Conservation (phyloP, 306 rosid genomes). For the Leucaena leucocephala region DNA sequence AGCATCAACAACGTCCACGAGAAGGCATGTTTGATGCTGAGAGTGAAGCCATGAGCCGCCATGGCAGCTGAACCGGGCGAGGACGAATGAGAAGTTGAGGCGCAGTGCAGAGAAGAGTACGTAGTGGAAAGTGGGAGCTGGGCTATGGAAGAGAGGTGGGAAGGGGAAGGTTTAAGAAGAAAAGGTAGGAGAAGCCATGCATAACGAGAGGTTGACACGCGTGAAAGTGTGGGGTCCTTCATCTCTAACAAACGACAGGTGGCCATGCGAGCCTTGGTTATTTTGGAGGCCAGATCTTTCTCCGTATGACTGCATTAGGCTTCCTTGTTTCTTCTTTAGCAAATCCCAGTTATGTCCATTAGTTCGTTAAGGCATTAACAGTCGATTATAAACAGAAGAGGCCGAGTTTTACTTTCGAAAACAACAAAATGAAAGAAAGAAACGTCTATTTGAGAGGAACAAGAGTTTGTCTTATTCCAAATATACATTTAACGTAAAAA, state of each 20-base stretch:
- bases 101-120: background rate
- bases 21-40: background rate
- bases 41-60: constrained; percentile 5
- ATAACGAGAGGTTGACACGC: constrained; percentile 1
- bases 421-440: too few relatives aligned
- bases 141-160: background rate
- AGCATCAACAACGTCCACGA: background rate
- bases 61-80: constrained; percentile 2
- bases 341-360: too few relatives aligned
- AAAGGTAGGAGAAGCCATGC: constrained; percentile 2
- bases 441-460: too few relatives aligned
- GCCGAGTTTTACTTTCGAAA: too few relatives aligned
- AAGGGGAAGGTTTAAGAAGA: constrained; percentile 2
- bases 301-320: too few relatives aligned
- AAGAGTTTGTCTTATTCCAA: too few relatives aligned
- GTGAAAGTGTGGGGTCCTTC: constrained; percentile 2
- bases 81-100: background rate
- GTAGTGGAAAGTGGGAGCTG: background rate
- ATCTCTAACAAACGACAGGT: background rate
- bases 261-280: background rate
- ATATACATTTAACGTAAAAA: too few relatives aligned
- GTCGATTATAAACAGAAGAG: too few relatives aligned
- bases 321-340: background rate
- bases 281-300: too few relatives aligned
- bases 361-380: too few relatives aligned